Conservation (phyloP, 202 grass and related monocot genomes). For the Zizania palustris region DNA sequence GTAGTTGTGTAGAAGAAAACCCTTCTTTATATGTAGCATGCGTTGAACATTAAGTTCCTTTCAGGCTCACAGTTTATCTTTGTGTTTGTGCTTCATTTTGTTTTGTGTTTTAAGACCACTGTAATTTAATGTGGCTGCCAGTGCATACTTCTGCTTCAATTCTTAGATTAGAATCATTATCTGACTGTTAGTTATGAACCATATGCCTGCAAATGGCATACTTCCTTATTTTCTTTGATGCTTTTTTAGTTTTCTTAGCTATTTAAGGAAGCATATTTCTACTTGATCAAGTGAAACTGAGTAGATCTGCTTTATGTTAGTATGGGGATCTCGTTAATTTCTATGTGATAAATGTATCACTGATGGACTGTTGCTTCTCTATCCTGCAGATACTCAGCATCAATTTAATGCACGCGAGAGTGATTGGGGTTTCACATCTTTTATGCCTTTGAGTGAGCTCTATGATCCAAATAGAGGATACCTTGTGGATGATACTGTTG, state of each 20-base stretch:
- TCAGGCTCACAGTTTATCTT: neutral
- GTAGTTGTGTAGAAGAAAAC: neutral
- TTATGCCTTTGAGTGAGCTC: slow-evolving; percentile 88
- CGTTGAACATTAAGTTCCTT: neutral
- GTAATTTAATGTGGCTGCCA: neutral
- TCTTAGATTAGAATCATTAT: neutral
- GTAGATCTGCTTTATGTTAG: slow-evolving; percentile 29
- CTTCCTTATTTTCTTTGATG: neutral
- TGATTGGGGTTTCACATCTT: slow-evolving; percentile 97
- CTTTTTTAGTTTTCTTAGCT: neutral
- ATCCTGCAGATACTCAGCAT: slow-evolving; percentile 79
- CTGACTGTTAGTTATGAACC: neutral
- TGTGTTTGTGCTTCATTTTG: neutral
- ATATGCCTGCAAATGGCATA: slow-evolving; percentile 25
- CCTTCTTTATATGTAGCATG: neutral
- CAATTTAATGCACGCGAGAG: slow-evolving; percentile 93
- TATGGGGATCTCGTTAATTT: slow-evolving; percentile 19
- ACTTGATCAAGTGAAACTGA: slow-evolving; percentile 27
- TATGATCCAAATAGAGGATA: slow-evolving; percentile 83
- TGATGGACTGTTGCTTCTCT: slow-evolving; percentile 35
- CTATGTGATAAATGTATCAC: slow-evolving; percentile 7
- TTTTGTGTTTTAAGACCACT: slow-evolving; percentile 3
- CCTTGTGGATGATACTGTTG: slow-evolving; percentile 77
- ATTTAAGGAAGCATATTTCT: slow-evolving; percentile 26
- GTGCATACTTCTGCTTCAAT: slow-evolving; percentile 3